A percentile compares a stretch with the other conserved stretches of the same genome.
Conservation (phyloP, 1,139 yeast species). For the Arxiozyma telluris region DNA sequence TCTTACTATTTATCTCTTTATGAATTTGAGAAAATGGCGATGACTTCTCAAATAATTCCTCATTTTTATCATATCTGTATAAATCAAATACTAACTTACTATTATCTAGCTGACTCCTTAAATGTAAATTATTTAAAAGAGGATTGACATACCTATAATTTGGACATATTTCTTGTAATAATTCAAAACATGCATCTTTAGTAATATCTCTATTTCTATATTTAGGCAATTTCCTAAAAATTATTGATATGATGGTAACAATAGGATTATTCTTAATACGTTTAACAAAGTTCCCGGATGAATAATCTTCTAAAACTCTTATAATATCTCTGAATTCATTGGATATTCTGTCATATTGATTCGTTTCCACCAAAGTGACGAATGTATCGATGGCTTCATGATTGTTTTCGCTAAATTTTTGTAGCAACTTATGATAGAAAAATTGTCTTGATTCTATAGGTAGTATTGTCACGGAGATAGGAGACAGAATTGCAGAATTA, state of each 20-base stretch:
- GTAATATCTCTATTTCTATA: conserved; percentile 24
- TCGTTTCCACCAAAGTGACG: conserved; percentile 13
- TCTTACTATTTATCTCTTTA: conserved; percentile 34
- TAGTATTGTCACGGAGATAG: conserved; percentile 24
- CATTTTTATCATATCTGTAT: background rate
- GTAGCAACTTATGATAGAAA: conserved; percentile 14
- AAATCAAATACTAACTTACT: conserved; percentile 7
- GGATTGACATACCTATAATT: conserved; percentile 13
- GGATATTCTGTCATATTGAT: conserved; percentile 8
- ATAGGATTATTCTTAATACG: conserved; percentile 9
- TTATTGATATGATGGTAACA: conserved; percentile 9
- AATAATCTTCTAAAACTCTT: conserved; percentile 18
- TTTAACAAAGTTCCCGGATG: conserved; percentile 22
- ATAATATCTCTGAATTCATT: conserved; percentile 12
- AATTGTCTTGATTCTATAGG: conserved; percentile 20
- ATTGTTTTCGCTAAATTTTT: conserved; percentile 10
- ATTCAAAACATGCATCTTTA: conserved; percentile 20
- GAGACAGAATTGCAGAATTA: conserved; percentile 21
- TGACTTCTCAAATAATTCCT: background rate
- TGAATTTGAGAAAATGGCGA: conserved; percentile 34
- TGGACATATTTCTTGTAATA: conserved; percentile 14
- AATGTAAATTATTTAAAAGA: conserved; percentile 14
- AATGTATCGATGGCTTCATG: conserved; percentile 13
- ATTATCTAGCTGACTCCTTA: conserved; percentile 2
- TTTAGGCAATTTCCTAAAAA: conserved; percentile 19